Evolutionary conservation across 1,139 yeast genomes (phyloP).

Genomic region (Entelexis paramagnoliae): DNA sequence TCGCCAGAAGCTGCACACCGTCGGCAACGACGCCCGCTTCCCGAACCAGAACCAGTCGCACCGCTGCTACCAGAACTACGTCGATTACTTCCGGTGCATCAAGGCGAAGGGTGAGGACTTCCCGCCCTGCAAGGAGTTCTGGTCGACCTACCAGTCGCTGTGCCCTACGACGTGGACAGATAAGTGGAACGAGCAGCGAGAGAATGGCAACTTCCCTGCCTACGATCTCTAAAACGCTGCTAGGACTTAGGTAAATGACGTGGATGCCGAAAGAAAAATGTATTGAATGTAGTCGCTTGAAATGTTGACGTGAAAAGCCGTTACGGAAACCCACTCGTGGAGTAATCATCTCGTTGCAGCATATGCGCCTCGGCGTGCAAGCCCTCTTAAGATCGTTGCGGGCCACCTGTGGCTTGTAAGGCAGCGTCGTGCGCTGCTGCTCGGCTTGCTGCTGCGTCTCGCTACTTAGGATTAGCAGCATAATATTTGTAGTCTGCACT

Average conservation of each 20-base stretch:
- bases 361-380: no score
- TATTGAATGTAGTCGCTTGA: neutral
- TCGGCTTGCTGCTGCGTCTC: no score
- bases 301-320: no score
- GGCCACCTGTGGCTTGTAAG: no score
- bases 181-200: constrained; percentile 94
- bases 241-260: neutral
- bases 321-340: no score
- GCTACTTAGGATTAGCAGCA: no score
- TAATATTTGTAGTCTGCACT: no score
- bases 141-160: constrained; percentile 78
- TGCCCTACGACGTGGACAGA: constrained; percentile 92
- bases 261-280: neutral
- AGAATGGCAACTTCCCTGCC: constrained; percentile 59
- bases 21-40: constrained; percentile 57
- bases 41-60: constrained; percentile 95
- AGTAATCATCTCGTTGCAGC: no score
- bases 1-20: constrained; percentile 24
- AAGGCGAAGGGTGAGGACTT: constrained; percentile 96
- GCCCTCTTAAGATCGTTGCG: no score
- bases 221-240: constrained; percentile 31
- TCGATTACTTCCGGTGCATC: constrained; percentile 96
- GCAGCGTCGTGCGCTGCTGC: no score
- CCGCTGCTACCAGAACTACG: constrained; percentile 97
- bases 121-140: constrained; percentile 93